These are phyloP conservation scores for Diaporthe sp. DNA, from an alignment of 2,329 filamentous ascomycete species.

Conservation along the genomic window DNA sequence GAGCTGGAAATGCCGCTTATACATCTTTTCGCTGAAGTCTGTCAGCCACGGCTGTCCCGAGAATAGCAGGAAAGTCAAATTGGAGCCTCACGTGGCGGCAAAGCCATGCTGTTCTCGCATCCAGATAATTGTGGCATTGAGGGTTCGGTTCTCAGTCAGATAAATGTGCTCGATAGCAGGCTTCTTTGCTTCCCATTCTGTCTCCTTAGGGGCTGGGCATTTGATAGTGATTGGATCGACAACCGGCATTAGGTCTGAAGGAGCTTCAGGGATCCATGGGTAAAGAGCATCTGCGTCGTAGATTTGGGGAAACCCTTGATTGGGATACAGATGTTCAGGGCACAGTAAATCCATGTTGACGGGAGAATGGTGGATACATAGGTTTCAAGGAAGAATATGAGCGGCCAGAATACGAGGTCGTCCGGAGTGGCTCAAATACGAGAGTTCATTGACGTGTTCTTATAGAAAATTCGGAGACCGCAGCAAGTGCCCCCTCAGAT, in stretches of 20 bases:
- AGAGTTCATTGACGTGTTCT: background rate
- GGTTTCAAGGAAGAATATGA: background rate
- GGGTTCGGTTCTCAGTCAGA: background rate
- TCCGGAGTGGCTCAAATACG: background rate
- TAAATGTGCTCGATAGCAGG: constrained; percentile 1
- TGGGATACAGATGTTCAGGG: background rate
- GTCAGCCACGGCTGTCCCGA: background rate
- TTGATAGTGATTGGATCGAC: background rate
- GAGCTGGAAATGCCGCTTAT: background rate
- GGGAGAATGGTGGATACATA: background rate
- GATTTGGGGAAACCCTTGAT: background rate
- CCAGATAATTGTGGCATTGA: background rate
- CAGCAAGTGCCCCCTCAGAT: background rate
- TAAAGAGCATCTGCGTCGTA: background rate
- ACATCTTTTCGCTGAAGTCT: constrained; percentile 8
- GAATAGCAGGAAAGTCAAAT: background rate
- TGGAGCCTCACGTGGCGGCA: background rate
- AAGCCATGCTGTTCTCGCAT: constrained; percentile 10
- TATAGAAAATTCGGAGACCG: background rate
- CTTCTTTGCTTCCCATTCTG: background rate
- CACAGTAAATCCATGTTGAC: background rate
- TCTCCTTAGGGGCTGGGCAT: background rate
- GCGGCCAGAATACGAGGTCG: background rate
- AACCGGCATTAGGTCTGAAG: background rate
- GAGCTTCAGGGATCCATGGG: background rate